Conservation (phyloP, 345 rosid genomes). For the Durio zibethinus region DNA sequence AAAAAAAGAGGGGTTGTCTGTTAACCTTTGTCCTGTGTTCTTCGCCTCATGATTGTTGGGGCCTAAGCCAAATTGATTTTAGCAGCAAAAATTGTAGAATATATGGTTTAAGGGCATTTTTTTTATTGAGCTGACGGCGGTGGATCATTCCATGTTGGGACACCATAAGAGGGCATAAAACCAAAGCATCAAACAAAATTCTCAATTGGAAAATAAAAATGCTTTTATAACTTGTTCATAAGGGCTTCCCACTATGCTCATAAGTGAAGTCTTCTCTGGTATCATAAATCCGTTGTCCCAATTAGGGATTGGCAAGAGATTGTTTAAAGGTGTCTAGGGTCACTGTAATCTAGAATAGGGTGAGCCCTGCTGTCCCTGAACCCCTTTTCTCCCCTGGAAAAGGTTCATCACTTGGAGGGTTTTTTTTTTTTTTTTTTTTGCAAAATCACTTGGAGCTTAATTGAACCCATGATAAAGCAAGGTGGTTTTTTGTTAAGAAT, state of each 20-base stretch:
- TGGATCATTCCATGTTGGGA: conserved; percentile 19
- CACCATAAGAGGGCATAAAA: not conserved
- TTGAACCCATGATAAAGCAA: too few species aligned
- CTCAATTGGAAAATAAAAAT: conserved; percentile 21
- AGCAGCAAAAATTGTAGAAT: not conserved
- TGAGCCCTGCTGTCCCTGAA: not conserved
- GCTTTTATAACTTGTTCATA: not conserved
- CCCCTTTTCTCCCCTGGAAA: too few species aligned
- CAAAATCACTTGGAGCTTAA: too few species aligned
- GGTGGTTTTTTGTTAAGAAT: too few species aligned
- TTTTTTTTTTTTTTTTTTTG: too few species aligned
- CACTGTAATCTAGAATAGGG: not conserved
- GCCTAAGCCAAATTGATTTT: conserved; percentile 19
- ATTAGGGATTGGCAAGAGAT: conserved; percentile 13
- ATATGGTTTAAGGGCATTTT: conserved; percentile 1
- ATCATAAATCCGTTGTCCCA: conserved; percentile 21
- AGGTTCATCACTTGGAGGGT: too few species aligned
- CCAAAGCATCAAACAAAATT: not conserved
- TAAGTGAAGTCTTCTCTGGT: conserved; percentile 10
- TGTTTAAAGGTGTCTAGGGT: conserved; percentile 16
- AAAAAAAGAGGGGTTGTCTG: not conserved
- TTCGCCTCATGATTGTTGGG: conserved; percentile 25
- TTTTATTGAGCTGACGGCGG: conserved; percentile 32
- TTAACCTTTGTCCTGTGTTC: not conserved
- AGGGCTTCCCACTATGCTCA: conserved; percentile 14